Conservation (phyloP, 129 eudicot species). For the Lactuca saligna region DNA sequence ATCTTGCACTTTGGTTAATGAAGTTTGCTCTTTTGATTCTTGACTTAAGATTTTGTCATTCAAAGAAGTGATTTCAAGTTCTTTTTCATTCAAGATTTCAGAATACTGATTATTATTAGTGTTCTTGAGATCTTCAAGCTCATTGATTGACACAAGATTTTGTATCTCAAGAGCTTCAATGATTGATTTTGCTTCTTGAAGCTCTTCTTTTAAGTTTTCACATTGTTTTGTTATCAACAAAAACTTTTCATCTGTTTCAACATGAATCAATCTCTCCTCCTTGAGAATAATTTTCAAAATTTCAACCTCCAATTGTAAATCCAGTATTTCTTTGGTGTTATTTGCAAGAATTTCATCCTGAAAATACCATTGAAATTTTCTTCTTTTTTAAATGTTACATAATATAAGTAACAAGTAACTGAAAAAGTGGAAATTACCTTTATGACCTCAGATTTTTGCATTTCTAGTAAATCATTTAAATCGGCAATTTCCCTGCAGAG, state of each 20-base stretch:
- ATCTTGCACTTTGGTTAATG: slow-evolving; percentile 52
- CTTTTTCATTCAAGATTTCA: no score
- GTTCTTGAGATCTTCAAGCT: slow-evolving; percentile 57
- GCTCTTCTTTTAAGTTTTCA: slow-evolving; percentile 50
- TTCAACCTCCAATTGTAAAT: slow-evolving; percentile 72
- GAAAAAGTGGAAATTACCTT: slow-evolving; percentile 36
- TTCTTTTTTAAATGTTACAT: not conserved
- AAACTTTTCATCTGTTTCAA: slow-evolving; percentile 42
- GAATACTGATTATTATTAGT: slow-evolving; percentile 24
- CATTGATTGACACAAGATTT: slow-evolving; percentile 48
- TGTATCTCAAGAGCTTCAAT: slow-evolving; percentile 73
- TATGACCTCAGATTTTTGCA: slow-evolving; percentile 37
- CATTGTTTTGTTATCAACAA: slow-evolving; percentile 34
- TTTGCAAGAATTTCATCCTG: slow-evolving; percentile 26
- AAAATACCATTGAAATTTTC: not conserved
- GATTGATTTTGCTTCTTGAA: slow-evolving; percentile 54
- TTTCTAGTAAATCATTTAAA: slow-evolving; percentile 45
- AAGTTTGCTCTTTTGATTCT: slow-evolving; percentile 32
- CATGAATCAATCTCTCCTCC: slow-evolving; percentile 56
- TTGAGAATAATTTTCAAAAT: slow-evolving; percentile 66
- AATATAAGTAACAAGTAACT: slow-evolving; percentile 8
- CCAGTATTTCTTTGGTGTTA: slow-evolving; percentile 48
- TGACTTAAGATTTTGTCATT: slow-evolving; percentile 29
- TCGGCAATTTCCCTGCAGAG: slow-evolving; percentile 62
- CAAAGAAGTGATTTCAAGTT: slow-evolving; percentile 37